Evolutionary conservation across 257 asterid species (phyloP), one percentile per base, ranked within the genome.

Genomic region (Agastache rugosa): DNA sequence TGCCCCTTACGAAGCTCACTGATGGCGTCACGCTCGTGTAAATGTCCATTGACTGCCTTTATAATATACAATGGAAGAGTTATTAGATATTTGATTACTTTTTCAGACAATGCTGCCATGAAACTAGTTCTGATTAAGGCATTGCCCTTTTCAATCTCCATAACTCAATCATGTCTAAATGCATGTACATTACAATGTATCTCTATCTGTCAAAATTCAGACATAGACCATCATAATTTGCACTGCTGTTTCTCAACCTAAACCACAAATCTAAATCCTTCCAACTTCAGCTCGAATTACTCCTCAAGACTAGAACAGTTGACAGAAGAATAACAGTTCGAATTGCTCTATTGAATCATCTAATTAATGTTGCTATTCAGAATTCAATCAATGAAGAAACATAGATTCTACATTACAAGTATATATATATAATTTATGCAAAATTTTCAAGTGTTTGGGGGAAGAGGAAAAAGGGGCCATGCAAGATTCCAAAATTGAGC

Each of bases 1-100:
- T 80, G 31, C 88, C 73, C 66, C 63, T 83, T 59, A 88, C 67
- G 85, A 86, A 87, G 89, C 92, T 90, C 10, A 85, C 74, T 4
- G 96, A 65, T 2, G 95, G 89, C 15, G 97, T 81, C 45, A 87
- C 82, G 68, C 92, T 83, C 23, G 97, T 82, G 54, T 75, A 89
- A 84, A 90, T 75, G 81, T 94, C 92, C 89, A 94, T 84, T 16
- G 99, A 90, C 82, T 77, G 84, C 96, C 99, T 93, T 64, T 41
- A 76, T 39, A 74, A 77, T 51, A 77, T 41, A 71, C 41, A 81
- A 78, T 69, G 27, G 7, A 75, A 65, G n/a, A 60, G 71, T 34
- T 53, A 53, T 60, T 41, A 53, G 53, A 63, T 19, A 15, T 23
- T 66, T 20, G 9, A 67, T 48, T 54, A 4, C 34, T 25, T 23